Evolutionary conservation across 805 yeast species (phyloP).

Genomic region (Candida namnaoensis): DNA sequence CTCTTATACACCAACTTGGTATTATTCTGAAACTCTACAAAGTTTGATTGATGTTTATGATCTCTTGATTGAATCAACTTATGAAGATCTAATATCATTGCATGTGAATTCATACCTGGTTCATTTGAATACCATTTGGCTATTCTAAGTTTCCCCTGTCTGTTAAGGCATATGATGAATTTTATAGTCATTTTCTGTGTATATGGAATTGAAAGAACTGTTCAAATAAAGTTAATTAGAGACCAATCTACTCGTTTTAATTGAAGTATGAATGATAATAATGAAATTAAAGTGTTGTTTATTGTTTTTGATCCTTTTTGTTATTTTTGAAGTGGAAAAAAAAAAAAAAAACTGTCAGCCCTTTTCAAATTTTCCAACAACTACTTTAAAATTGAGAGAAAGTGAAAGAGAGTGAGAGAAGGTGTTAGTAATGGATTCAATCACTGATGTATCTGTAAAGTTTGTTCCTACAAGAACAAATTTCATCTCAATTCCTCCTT

Average conservation of each 20-base stretch:
- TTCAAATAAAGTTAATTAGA: too few species aligned
- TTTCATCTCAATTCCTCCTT: conserved; percentile 46
- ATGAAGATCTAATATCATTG: conserved; percentile 57
- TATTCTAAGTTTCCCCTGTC: conserved; percentile 89
- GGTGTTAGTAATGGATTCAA: neutral
- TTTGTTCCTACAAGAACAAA: conserved; percentile 33
- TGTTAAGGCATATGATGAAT: conserved; percentile 72
- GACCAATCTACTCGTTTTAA: too few species aligned
- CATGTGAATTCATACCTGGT: conserved; percentile 35
- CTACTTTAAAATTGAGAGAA: too few species aligned
- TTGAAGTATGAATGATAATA: too few species aligned
- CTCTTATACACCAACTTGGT: conserved; percentile 71
- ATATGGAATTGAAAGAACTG: too few species aligned
- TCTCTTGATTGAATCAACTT: conserved; percentile 75
- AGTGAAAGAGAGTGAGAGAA: too few species aligned
- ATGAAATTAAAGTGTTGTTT: neutral
- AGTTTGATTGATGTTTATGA: conserved; percentile 74
- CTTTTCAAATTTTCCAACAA: too few species aligned
- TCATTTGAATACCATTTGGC: conserved; percentile 64
- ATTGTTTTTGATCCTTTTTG: neutral
- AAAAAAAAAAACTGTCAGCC: too few species aligned
- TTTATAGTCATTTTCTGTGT: conserved; percentile 74
- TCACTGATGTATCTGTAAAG: conserved; percentile 18
- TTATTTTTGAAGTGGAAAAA: neutral
- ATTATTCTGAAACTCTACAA: conserved; percentile 58